Conservation (phyloP, 345 rosid species). For the Carallia pectinifolia region DNA sequence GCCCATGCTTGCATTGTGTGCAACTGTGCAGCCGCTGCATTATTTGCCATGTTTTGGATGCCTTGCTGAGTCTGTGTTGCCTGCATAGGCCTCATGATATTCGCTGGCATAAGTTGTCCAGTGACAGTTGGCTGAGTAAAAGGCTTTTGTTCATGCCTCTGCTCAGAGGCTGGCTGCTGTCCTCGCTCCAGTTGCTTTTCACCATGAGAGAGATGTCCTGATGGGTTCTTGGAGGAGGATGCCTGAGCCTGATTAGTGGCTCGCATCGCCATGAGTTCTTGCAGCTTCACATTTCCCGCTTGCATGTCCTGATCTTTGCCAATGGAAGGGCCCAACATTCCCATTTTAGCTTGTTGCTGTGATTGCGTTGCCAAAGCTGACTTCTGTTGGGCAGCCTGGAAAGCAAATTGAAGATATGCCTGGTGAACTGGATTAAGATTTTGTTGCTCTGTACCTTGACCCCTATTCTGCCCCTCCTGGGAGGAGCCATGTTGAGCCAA, state of each 20-base stretch:
- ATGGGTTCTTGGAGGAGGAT: slow-evolving; percentile 65
- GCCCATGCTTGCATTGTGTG: slow-evolving; percentile 89
- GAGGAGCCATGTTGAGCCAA: slow-evolving; percentile 62
- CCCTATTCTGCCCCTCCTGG: slow-evolving; percentile 69
- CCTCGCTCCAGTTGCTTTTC: slow-evolving; percentile 70
- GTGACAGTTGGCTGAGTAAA: slow-evolving; percentile 44
- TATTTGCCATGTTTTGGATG: slow-evolving; percentile 54
- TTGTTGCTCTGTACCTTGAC: slow-evolving; percentile 61
- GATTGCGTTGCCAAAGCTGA: slow-evolving; percentile 46
- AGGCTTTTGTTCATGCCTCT: slow-evolving; percentile 58
- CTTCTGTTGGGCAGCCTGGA: slow-evolving; percentile 64
- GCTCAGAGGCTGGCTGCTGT: slow-evolving; percentile 49
- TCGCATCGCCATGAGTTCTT: slow-evolving; percentile 73
- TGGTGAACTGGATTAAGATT: slow-evolving; percentile 72
- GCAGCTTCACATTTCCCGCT: slow-evolving; percentile 71
- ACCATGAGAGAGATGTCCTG: slow-evolving; percentile 60
- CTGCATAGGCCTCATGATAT: slow-evolving; percentile 66
- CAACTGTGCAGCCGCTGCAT: slow-evolving; percentile 73
- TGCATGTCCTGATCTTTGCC: slow-evolving; percentile 70
- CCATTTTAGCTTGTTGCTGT: slow-evolving; percentile 80
- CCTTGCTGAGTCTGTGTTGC: slow-evolving; percentile 60
- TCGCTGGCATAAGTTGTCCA: slow-evolving; percentile 60
- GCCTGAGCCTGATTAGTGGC: slow-evolving; percentile 73
- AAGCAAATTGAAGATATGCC: slow-evolving; percentile 79
- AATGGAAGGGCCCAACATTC: slow-evolving; percentile 47